phyloP scores from a whole-genome alignment of 192 early-diverging fungal genomes.

The Coemansia sp. region DNA sequence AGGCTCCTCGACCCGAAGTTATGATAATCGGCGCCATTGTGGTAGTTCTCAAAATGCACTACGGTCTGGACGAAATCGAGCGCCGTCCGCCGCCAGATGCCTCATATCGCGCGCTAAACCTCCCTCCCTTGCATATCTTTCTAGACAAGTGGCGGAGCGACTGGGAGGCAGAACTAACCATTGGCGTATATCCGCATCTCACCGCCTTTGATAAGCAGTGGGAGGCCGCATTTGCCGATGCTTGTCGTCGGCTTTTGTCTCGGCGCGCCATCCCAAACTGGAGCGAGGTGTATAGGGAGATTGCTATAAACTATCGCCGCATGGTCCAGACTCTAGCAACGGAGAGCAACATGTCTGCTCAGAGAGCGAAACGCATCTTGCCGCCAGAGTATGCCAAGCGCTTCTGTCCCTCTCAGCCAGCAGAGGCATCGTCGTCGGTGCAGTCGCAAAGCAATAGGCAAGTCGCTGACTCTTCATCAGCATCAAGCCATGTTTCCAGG shows the following conservation, averaged over 20 bases:
- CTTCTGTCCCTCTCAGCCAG: neutral
- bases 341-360: neutral
- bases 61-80: constrained; percentile 53
- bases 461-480: neutral
- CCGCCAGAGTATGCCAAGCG: constrained; percentile 24
- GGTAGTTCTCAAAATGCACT: constrained; percentile 47
- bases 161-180: constrained; percentile 39
- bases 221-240: constrained; percentile 29
- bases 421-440: too few relatives aligned
- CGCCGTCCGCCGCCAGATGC: constrained; percentile 5
- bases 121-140: constrained; percentile 38
- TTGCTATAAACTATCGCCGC: constrained; percentile 26
- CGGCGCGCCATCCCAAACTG: constrained; percentile 1
- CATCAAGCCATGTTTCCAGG: neutral
- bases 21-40: constrained; percentile 24
- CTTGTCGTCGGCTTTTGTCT: constrained; percentile 26
- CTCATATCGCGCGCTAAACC: constrained; percentile 2
- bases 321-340: constrained; percentile 16
- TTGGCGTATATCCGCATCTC: constrained; percentile 28
- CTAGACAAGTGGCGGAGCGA: constrained; percentile 31
- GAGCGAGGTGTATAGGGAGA: constrained; percentile 11
- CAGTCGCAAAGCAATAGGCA: neutral
- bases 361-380: constrained; percentile 15
- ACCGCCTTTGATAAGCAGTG: constrained; percentile 29
- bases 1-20: neutral